Evolutionary conservation across 768 basidiomycete species (phyloP).

Genomic region (Mycena vulgaris): DNA sequence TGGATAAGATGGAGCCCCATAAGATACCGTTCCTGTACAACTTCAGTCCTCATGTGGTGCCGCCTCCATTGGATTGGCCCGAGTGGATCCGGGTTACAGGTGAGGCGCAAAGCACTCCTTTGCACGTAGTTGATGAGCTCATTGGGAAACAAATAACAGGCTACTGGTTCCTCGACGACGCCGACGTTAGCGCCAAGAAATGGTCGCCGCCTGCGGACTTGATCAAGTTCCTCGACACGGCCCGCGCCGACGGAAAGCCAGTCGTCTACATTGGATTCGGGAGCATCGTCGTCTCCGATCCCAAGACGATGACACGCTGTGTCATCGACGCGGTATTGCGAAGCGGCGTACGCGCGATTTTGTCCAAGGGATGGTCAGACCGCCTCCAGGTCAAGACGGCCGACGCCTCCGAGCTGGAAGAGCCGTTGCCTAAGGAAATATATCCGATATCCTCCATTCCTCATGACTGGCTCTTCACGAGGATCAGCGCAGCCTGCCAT

Average conservation of each 20-base stretch:
- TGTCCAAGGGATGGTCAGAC: conserved; percentile 99
- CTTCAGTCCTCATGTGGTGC: conserved; percentile 92
- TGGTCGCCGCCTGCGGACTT: conserved; percentile 91
- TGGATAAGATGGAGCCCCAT: conserved; percentile 97
- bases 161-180: conserved; percentile 97
- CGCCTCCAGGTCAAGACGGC: conserved; percentile 78
- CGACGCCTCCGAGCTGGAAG: conserved; percentile 74
- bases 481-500: conserved; percentile 83
- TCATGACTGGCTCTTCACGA: conserved; percentile 96
- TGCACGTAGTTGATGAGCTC: conserved; percentile 2
- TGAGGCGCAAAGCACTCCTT: conserved; percentile 42
- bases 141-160: conserved; percentile 63
- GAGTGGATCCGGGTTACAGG: conserved; percentile 98
- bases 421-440: conserved; percentile 83
- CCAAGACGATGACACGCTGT: conserved; percentile 90
- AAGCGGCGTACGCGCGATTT: conserved; percentile 91
- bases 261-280: conserved; percentile 98
- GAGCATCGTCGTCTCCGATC: conserved; percentile 97
- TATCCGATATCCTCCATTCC: conserved; percentile 90
- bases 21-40: conserved; percentile 99
- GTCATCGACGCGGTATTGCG: conserved; percentile 90
- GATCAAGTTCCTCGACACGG: conserved; percentile 85
- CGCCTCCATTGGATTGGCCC: conserved; percentile 97
- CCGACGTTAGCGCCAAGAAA: conserved; percentile 89
- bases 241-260: conserved; percentile 84